Conservation (phyloP, 1,284 basidiomycete genomes). For the Ceratobasidium papillatum region DNA sequence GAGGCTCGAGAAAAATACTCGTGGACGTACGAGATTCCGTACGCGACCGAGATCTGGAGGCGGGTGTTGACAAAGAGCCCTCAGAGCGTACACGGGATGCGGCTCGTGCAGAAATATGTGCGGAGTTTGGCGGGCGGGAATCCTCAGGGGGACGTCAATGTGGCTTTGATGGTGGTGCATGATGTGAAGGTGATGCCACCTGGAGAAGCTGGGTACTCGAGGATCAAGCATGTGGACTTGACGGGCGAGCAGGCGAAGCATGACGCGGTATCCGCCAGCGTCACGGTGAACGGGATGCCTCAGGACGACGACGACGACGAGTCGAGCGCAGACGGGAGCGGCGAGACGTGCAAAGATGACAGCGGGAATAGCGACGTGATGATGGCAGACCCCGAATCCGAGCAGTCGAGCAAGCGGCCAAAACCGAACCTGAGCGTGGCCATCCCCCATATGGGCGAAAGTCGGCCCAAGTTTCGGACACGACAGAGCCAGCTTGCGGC, state of each 20-base stretch:
- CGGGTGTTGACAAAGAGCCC: conserved; percentile 24
- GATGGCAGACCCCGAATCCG: neutral
- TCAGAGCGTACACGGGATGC: conserved; percentile 26
- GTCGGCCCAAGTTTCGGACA: neutral
- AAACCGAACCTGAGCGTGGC: conserved; percentile 27
- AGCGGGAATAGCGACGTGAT: neutral
- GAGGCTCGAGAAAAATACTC: conserved; percentile 37
- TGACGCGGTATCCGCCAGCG: conserved; percentile 13
- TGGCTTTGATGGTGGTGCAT: conserved; percentile 34
- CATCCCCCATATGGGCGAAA: neutral
- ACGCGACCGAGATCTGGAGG: conserved; percentile 25
- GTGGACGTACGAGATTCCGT: conserved; percentile 39
- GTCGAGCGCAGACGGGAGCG: conserved; percentile 13
- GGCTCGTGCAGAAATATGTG: conserved; percentile 37
- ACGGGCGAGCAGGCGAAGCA: conserved; percentile 37
- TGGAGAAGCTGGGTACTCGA: conserved; percentile 24
- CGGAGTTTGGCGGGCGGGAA: conserved; percentile 35
- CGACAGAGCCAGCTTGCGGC: neutral
- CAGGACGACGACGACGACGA: conserved; percentile 5
- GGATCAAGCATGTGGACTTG: conserved; percentile 37
- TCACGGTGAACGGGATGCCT: neutral
- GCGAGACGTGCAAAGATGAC: neutral
- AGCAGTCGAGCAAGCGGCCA: neutral
- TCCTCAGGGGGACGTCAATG: conserved; percentile 25
- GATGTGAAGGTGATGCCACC: conserved; percentile 23